These are phyloP conservation scores for Fomitopsis serialis DNA, from an alignment of 768 basidiomycete genomes.

Conservation along the genomic window DNA sequence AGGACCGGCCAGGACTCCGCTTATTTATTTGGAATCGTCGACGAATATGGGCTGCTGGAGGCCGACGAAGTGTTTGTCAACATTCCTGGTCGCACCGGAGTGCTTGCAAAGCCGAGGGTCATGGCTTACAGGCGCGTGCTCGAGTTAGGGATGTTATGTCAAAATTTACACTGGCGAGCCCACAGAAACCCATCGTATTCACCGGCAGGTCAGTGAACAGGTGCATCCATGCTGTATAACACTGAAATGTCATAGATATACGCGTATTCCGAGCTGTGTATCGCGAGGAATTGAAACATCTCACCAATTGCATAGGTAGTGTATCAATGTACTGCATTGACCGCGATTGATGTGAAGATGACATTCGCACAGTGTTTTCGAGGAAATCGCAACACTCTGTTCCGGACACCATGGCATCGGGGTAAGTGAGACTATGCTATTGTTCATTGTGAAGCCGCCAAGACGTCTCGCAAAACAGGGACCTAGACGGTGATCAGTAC, in stretches of 20 bases:
- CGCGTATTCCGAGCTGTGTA: conserved; percentile 4
- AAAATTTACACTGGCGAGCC: background rate
- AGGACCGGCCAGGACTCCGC: conserved; percentile 3
- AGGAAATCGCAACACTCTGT: conserved; percentile 8
- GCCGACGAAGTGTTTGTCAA: conserved; percentile 15
- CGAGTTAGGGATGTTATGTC: background rate
- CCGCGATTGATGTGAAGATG: no score
- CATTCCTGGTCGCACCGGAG: conserved; percentile 7
- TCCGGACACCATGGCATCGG: conserved; percentile 11
- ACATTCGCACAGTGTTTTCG: conserved; percentile 10
- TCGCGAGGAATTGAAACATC: conserved; percentile 1
- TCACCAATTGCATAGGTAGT: conserved; percentile 1
- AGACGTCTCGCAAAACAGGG: background rate
- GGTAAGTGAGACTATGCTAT: background rate
- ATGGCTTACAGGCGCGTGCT: background rate
- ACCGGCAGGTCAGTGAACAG: conserved; percentile 8
- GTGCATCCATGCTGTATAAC: background rate
- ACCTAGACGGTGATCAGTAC: conserved; percentile 14
- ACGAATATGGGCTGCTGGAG: conserved; percentile 11
- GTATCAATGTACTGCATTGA: background rate
- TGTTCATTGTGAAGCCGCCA: no score
- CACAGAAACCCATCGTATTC: conserved; percentile 9
- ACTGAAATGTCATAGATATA: background rate
- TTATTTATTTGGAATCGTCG: conserved; percentile 11
- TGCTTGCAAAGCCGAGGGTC: background rate